These are phyloP conservation scores for Ceratobasidium sp. DNA, from an alignment of 1,284 basidiomycete species.

Conservation along the genomic window DNA sequence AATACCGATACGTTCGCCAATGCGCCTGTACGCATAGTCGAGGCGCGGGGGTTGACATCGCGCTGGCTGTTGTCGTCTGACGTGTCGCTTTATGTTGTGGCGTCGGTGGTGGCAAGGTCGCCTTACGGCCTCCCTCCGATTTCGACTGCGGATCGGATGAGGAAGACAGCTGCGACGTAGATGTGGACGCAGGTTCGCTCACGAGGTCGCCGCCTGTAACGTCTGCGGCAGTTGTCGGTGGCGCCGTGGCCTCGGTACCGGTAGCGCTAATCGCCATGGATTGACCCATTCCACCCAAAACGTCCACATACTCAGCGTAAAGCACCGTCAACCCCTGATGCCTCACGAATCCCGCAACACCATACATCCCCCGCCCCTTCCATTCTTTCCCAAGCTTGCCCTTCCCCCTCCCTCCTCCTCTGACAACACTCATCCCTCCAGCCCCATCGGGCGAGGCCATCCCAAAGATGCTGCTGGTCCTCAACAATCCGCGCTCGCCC, in stretches of 20 bases:
- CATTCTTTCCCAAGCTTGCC: conserved; percentile 60
- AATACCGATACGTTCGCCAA: conserved; percentile 44
- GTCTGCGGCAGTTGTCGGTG: conserved; percentile 37
- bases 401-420: conserved; percentile 42
- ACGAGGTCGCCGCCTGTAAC: conserved; percentile 48
- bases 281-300: conserved; percentile 4
- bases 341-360: conserved; percentile 61
- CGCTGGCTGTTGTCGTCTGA: not conserved
- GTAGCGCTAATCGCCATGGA: too few species aligned
- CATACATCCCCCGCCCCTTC: conserved; percentile 41
- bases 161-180: not conserved
- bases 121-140: not conserved
- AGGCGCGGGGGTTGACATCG: conserved; percentile 2
- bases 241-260: conserved; percentile 42
- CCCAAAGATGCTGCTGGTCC: conserved; percentile 31
- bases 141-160: not conserved
- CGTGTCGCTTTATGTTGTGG: not conserved
- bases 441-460: not conserved
- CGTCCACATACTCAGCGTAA: conserved; percentile 61
- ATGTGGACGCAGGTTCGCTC: conserved; percentile 36
- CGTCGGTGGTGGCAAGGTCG: too few species aligned
- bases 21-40: conserved; percentile 40
- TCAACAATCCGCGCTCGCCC: conserved; percentile 18
- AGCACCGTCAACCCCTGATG: conserved; percentile 69
- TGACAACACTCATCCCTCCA: not conserved